A percentile compares a stretch with the other conserved stretches of the same genome.
These are phyloP conservation scores for Trifolium pratense DNA, from an alignment of 306 rosid genomes.

Conservation along the genomic window DNA sequence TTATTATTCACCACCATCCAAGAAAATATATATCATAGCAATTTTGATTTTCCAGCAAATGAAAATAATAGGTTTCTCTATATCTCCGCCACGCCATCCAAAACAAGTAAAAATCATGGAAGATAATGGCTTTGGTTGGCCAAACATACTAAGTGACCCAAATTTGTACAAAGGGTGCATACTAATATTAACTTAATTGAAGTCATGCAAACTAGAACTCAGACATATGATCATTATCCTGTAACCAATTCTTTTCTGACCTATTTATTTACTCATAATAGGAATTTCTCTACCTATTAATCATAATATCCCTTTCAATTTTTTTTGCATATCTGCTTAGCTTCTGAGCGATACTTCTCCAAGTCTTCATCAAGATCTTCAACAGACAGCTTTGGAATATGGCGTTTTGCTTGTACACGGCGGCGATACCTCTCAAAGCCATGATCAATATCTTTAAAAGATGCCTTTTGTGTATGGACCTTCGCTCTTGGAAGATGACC, in stretches of 20 bases:
- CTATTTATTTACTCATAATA: slow-evolving; percentile 34
- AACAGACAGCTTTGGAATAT: slow-evolving; percentile 39
- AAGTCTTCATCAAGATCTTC: slow-evolving; percentile 70
- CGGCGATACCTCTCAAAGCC: slow-evolving; percentile 47
- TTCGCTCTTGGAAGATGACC: slow-evolving; percentile 36
- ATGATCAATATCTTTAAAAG: slow-evolving; percentile 49
- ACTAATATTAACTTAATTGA: slow-evolving; percentile 2
- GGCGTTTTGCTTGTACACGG: slow-evolving; percentile 26
- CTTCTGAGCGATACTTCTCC: slow-evolving; percentile 59
- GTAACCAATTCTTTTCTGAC: slow-evolving; percentile 1
- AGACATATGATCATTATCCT: neutral
- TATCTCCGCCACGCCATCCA: neutral
- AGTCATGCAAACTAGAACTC: slow-evolving; percentile 17
- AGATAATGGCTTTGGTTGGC: neutral
- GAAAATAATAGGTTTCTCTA: neutral
- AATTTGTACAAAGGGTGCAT: slow-evolving; percentile 15
- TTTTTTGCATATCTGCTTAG: slow-evolving; percentile 33
- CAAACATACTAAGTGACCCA: neutral
- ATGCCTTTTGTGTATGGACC: slow-evolving; percentile 21
- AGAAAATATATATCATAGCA: neutral
- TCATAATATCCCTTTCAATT: slow-evolving; percentile 23
- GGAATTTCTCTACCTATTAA: slow-evolving; percentile 6
- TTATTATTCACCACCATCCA: neutral
- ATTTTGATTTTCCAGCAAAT: slow-evolving; percentile 1
- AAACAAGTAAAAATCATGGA: neutral